Percentiles rank a stretch among this genome's conserved stretches.
phyloP scores from a whole-genome alignment of 202 grass and related monocot genomes.

The Setaria italica region DNA sequence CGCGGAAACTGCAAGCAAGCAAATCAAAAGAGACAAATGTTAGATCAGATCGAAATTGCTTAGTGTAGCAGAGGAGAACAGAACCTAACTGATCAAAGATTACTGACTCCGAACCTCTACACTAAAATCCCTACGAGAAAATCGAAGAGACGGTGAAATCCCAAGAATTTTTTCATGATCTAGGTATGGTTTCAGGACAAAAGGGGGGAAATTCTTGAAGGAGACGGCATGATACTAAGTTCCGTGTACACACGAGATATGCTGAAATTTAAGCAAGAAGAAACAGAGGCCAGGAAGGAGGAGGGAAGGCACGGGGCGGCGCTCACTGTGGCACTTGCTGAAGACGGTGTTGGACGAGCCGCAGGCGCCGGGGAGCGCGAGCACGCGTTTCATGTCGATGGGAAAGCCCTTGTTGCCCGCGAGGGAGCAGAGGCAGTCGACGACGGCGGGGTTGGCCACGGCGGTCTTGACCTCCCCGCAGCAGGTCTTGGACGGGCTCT shows the following conservation, averaged over 20 bases:
- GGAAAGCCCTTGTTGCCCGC: slow-evolving; percentile 16
- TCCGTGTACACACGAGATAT: background rate
- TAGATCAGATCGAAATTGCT: background rate
- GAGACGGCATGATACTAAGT: background rate
- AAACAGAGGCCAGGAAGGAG: background rate
- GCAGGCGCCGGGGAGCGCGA: slow-evolving; percentile 54
- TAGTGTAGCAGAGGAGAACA: slow-evolving; percentile 13
- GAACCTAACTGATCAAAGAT: background rate
- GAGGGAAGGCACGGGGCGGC: background rate
- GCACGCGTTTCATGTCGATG: slow-evolving; percentile 57
- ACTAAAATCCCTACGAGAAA: background rate
- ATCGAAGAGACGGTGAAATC: background rate
- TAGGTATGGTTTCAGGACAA: background rate
- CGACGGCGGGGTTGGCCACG: slow-evolving; percentile 23
- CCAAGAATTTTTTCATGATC: background rate
- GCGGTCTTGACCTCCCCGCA: slow-evolving; percentile 54
- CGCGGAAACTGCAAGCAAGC: slow-evolving; percentile 45
- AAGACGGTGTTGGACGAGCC: slow-evolving; percentile 43
- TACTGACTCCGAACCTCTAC: background rate
- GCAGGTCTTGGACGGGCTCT: slow-evolving; percentile 35
- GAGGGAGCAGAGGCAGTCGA: slow-evolving; percentile 47
- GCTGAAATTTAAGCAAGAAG: background rate
- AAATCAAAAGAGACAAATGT: slow-evolving; percentile 22
- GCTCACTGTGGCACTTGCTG: slow-evolving; percentile 57
- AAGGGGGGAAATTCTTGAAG: too few species aligned